A percentile compares a stretch with the other conserved stretches of the same genome.
Conservation (phyloP, 371 early-diverging fungal genomes). For the Lichtheimia ramosa region DNA sequence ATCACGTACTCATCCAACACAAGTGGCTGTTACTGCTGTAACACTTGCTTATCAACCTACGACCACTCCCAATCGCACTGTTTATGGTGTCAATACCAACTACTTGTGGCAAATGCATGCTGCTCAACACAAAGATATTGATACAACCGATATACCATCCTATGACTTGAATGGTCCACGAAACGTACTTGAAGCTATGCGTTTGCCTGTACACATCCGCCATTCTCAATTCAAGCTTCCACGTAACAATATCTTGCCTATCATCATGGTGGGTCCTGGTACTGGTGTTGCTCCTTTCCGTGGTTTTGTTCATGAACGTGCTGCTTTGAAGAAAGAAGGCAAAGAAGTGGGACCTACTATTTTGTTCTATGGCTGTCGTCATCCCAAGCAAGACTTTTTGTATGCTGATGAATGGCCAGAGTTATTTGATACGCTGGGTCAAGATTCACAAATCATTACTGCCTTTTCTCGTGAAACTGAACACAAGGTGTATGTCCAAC, state of each 20-base stretch:
- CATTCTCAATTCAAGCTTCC: constrained; percentile 89
- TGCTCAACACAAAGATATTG: constrained; percentile 17
- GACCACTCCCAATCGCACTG: constrained; percentile 45
- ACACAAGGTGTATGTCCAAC: constrained; percentile 90
- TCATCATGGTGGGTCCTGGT: constrained; percentile 97
- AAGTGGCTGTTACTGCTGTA: constrained; percentile 83
- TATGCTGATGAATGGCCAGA: constrained; percentile 84
- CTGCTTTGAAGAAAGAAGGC: constrained; percentile 54
- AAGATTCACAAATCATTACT: constrained; percentile 64
- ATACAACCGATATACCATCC: constrained; percentile 7
- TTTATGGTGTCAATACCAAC: constrained; percentile 80
- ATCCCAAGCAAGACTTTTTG: constrained; percentile 78
- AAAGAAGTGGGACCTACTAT: constrained; percentile 78
- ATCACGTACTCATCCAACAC: constrained; percentile 66
- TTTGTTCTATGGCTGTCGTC: constrained; percentile 94
- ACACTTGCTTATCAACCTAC: constrained; percentile 77
- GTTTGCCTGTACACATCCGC: constrained; percentile 85
- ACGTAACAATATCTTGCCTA: constrained; percentile 69
- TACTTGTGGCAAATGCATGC: constrained; percentile 58
- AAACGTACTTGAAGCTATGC: constrained; percentile 21
- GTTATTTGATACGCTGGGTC: constrained; percentile 60
- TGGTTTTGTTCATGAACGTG: constrained; percentile 92
- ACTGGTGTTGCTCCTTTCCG: constrained; percentile 98
- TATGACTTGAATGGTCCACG: constrained; percentile 57
- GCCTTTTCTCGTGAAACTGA: constrained; percentile 87